Conservation (phyloP, 164 flowering plant genomes). For the Macadamia tetraphylla region DNA sequence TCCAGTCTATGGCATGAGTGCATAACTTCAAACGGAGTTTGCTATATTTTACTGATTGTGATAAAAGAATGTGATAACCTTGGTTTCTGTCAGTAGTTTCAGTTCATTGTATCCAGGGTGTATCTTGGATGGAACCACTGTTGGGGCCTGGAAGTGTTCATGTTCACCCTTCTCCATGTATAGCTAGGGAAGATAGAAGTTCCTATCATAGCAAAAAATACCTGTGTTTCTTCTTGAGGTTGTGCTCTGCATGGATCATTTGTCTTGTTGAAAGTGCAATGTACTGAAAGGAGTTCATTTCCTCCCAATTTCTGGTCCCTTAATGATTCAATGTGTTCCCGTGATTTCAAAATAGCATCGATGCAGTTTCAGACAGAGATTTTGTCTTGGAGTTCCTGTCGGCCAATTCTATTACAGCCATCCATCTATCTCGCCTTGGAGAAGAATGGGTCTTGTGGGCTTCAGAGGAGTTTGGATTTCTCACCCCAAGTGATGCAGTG, state of each 20-base stretch:
- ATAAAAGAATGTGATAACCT: too few relatives aligned
- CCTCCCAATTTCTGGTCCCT: neutral
- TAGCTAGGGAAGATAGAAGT: neutral
- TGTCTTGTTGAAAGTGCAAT: too few relatives aligned
- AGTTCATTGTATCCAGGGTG: too few relatives aligned
- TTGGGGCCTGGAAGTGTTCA: too few relatives aligned
- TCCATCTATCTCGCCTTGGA: conserved; percentile 94
- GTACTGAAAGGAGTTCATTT: neutral
- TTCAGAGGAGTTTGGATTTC: conserved; percentile 96
- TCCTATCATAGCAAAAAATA: neutral
- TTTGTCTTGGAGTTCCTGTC: conserved; percentile 93
- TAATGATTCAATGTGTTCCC: conserved; percentile 13
- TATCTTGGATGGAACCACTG: too few relatives aligned
- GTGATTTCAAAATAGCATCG: conserved; percentile 51
- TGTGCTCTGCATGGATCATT: neutral
- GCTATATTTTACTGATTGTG: too few relatives aligned
- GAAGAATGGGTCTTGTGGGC: conserved; percentile 99
- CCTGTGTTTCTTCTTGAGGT: neutral
- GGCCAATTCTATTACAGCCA: conserved; percentile 73
- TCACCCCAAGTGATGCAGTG: conserved; percentile 90
- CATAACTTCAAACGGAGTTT: too few relatives aligned
- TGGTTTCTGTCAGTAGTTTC: too few relatives aligned
- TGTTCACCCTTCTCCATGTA: neutral
- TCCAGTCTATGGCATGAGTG: too few relatives aligned
- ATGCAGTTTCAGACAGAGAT: conserved; percentile 98